These are phyloP conservation scores for Lenwebbia sp. DNA, from an alignment of 345 rosid species.

Conservation along the genomic window DNA sequence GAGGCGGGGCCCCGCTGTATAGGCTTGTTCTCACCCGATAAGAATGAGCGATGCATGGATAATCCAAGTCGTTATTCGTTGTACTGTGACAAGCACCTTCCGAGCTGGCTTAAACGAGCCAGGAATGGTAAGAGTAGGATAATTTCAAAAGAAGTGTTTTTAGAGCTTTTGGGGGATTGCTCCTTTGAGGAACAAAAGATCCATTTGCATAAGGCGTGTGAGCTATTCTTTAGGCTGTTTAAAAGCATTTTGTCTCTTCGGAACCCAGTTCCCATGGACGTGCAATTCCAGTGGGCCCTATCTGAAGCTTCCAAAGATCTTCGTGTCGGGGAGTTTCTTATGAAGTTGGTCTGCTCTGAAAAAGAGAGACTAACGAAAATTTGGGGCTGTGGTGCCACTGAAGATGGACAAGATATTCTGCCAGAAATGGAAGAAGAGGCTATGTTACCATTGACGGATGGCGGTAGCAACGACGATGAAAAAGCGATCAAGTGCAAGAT, in stretches of 20 bases:
- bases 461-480: conserved; percentile 24
- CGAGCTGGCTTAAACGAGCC: conserved; percentile 99
- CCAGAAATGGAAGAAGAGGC: conserved; percentile 28
- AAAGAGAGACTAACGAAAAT: conserved; percentile 56
- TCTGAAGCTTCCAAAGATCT: conserved; percentile 75
- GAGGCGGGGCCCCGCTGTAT: conserved; percentile 29
- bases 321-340: conserved; percentile 52
- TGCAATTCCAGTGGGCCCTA: conserved; percentile 93
- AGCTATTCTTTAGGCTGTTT: conserved; percentile 86
- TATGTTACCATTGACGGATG: conserved; percentile 26
- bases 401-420: conserved; percentile 22
- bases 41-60: conserved; percentile 46
- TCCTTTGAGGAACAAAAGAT: conserved; percentile 50
- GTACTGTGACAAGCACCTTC: conserved; percentile 91
- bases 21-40: conserved; percentile 40
- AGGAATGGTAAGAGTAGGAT: conserved; percentile 97
- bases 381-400: conserved; percentile 59
- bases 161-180: conserved; percentile 59
- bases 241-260: conserved; percentile 81
- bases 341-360: conserved; percentile 67
- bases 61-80: conserved; percentile 59
- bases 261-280: conserved; percentile 88
- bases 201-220: conserved; percentile 88
- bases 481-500: conserved; percentile 48
- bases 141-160: conserved; percentile 84